phyloP scores from a whole-genome alignment of 2,329 filamentous ascomycete genomes.

The Aspergillus hiratsukae region DNA sequence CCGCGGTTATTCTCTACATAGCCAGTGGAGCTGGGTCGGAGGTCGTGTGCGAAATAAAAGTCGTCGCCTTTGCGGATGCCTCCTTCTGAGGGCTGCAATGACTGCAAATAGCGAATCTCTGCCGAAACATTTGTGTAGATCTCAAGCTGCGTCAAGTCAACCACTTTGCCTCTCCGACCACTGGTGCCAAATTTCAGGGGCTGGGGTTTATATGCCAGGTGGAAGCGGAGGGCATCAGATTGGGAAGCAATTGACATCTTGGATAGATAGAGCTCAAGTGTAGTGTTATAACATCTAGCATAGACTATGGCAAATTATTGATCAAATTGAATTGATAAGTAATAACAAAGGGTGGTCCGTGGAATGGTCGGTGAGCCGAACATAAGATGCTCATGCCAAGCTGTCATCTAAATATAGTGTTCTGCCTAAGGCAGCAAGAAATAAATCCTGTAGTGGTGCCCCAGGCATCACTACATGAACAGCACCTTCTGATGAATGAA shows the following conservation, averaged over 20 bases:
- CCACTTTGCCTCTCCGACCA: constrained; percentile 28
- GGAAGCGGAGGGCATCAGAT: background rate
- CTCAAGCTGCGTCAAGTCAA: constrained; percentile 31
- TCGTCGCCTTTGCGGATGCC: constrained; percentile 27
- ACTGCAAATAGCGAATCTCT: constrained; percentile 29
- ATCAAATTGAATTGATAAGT: background rate
- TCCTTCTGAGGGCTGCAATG: constrained; percentile 20
- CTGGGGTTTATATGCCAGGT: constrained; percentile 19
- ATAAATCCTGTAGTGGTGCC: background rate
- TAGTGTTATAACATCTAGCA: background rate
- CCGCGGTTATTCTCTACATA: constrained; percentile 28
- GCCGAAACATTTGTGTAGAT: constrained; percentile 32
- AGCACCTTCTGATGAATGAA: no score
- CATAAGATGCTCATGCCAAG: background rate
- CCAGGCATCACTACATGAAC: no score
- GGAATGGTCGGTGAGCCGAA: background rate
- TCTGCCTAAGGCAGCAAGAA: background rate
- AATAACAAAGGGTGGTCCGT: background rate
- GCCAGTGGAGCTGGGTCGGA: constrained; percentile 28
- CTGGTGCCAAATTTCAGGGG: constrained; percentile 33
- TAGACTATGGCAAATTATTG: background rate
- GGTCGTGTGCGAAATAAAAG: constrained; percentile 31
- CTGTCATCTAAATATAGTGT: background rate
- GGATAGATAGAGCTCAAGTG: background rate
- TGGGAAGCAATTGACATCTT: background rate